Base-by-base conservation (phyloP, 2,329 filamentous ascomycete genomes). In the Diaporthe sp. region DNA sequence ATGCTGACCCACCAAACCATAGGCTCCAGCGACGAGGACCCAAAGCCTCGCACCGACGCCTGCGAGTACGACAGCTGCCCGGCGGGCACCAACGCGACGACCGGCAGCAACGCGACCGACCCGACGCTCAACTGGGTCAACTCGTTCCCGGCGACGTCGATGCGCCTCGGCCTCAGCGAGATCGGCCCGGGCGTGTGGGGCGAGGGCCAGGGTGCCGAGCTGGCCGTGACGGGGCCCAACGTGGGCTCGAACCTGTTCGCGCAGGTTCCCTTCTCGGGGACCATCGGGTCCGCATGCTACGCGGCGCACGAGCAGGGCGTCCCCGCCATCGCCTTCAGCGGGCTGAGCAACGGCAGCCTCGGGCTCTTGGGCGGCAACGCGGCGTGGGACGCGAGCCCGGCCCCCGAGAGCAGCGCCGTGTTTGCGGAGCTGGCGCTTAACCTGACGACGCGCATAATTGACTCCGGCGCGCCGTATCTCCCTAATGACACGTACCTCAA, bases 101-200 rank as follows among this genome's bases (percentile, higher is more conserved):
- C 86, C 22, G 92, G 92, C 52, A 81, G 82, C 77, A 92, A 94
- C 78, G 82, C 84, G 13, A 87, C 87, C 0, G 85, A 89, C 75
- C 85, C 89, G 0, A 87, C 89, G 8, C 86, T 93, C 60, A 92
- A 93, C 85, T 94, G 92, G 86, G 92, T 94, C 74, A 94, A 94
- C 84, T 92, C 90, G 0, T 93, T 85, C 82, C 92, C 92, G 0
- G 90, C 90, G 2, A 94, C 92, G 0, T 85, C 90, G 2, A 91
- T 93, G 79, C 87, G 89, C 73, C 88, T 90, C 80, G 92, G 92
- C 45, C 89, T 94, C 80, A 83, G 90, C 75, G 87, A 84, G 6
- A 86, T 91, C 50, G 88, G 86, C 0, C 87, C 88, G 0, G 83
- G 86, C 55, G 84, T 90, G 71, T 93, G 91, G 85, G 77, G 83